phyloP scores from a whole-genome alignment of 2,329 filamentous ascomycete genomes.

The Colletotrichum tropicicola region DNA sequence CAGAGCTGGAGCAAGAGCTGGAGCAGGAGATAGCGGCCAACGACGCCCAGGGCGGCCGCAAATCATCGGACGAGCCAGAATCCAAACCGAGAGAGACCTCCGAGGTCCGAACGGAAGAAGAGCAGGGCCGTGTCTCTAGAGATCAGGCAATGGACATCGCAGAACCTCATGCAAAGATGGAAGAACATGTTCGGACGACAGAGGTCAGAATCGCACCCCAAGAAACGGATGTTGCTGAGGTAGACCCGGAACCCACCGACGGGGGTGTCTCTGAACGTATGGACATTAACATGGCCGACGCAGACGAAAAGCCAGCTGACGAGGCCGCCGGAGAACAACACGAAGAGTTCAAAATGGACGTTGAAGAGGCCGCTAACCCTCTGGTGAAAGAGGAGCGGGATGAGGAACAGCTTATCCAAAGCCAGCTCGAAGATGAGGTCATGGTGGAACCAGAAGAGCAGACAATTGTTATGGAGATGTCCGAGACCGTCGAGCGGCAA shows the following conservation, averaged over 20 bases:
- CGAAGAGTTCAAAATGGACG: constrained; percentile 8
- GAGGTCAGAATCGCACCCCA: background rate
- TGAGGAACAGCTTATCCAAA: constrained; percentile 1
- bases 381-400: constrained; percentile 1
- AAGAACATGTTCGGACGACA: background rate
- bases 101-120: background rate
- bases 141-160: background rate
- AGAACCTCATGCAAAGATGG: background rate
- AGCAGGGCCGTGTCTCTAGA: background rate
- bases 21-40: constrained; percentile 13
- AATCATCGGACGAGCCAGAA: background rate
- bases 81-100: background rate
- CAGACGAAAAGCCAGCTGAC: constrained; percentile 16
- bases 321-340: background rate
- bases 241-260: constrained; percentile 1
- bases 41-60: background rate
- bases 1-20: constrained; percentile 21
- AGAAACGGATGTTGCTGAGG: background rate
- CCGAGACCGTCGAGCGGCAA: background rate
- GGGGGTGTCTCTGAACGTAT: background rate
- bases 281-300: constrained; percentile 24
- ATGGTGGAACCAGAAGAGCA: constrained; percentile 49
- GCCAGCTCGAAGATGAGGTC: constrained; percentile 26
- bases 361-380: constrained; percentile 25
- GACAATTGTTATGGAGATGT: constrained; percentile 31